Evolutionary conservation across 2,329 filamentous ascomycete genomes (phyloP).

Genomic region (Niveomyces coronatus): DNA sequence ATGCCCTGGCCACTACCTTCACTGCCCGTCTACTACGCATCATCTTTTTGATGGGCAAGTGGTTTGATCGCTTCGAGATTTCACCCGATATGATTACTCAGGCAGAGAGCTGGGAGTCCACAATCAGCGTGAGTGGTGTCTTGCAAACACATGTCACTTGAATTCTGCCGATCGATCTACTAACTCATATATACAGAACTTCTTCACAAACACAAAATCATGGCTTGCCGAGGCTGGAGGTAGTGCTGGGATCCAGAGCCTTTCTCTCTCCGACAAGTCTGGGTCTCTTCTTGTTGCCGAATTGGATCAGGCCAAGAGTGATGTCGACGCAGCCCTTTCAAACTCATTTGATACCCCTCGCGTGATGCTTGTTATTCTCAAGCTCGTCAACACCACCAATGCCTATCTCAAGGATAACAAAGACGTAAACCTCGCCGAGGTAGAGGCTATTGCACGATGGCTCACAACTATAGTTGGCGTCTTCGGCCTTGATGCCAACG

Average conservation of each 20-base stretch:
- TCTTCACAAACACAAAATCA: slow-evolving; percentile 48
- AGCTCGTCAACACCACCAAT: slow-evolving; percentile 72
- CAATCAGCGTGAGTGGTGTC: slow-evolving; percentile 52
- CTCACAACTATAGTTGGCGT: slow-evolving; percentile 76
- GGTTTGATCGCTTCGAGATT: slow-evolving; percentile 88
- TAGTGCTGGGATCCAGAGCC: slow-evolving; percentile 23
- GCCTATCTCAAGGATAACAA: slow-evolving; percentile 40
- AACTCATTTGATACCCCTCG: slow-evolving; percentile 83
- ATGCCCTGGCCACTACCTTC: slow-evolving; percentile 61
- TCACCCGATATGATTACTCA: slow-evolving; percentile 70
- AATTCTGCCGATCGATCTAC: background rate
- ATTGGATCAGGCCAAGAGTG: slow-evolving; percentile 43
- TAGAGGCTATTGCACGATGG: slow-evolving; percentile 59
- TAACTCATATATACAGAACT: slow-evolving; percentile 34
- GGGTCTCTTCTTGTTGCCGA: slow-evolving; percentile 27
- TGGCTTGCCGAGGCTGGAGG: slow-evolving; percentile 36
- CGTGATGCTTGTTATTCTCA: slow-evolving; percentile 68
- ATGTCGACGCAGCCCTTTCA: slow-evolving; percentile 49
- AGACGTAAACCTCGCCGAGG: slow-evolving; percentile 32
- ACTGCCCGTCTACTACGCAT: slow-evolving; percentile 72
- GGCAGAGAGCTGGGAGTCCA: slow-evolving; percentile 70
- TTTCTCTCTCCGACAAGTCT: slow-evolving; percentile 25
- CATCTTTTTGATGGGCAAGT: slow-evolving; percentile 77
- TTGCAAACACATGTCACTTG: no score
- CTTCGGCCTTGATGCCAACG: slow-evolving; percentile 65